Conservation (phyloP, 805 yeast species). For the Candida lessepsii region DNA sequence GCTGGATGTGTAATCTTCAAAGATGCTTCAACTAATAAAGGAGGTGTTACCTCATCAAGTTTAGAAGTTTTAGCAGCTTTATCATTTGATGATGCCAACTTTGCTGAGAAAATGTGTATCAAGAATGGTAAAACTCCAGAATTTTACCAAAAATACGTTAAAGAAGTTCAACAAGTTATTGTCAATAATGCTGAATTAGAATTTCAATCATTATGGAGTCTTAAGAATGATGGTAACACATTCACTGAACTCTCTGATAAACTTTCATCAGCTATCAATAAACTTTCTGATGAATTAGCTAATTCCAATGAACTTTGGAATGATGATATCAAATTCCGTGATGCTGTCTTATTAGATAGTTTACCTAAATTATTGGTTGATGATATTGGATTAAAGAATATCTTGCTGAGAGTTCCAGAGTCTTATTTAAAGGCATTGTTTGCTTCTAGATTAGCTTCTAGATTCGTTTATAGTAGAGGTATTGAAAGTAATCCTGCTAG, state of each 20-base stretch:
- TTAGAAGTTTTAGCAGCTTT: slow-evolving; percentile 93
- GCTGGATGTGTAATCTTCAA: slow-evolving; percentile 88
- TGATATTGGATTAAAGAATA: slow-evolving; percentile 62
- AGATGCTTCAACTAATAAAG: slow-evolving; percentile 96
- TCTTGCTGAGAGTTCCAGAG: slow-evolving; percentile 78
- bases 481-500: slow-evolving; percentile 76
- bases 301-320: slow-evolving; percentile 80
- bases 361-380: slow-evolving; percentile 71
- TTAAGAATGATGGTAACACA: slow-evolving; percentile 61
- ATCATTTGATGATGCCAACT: slow-evolving; percentile 82
- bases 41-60: slow-evolving; percentile 97
- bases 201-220: slow-evolving; percentile 83
- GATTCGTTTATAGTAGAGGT: slow-evolving; percentile 82
- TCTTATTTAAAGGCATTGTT: slow-evolving; percentile 85
- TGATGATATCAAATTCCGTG: slow-evolving; percentile 73
- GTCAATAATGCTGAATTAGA: slow-evolving; percentile 78
- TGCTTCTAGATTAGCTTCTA: slow-evolving; percentile 80
- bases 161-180: slow-evolving; percentile 75
- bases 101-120: slow-evolving; percentile 76
- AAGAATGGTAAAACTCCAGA: slow-evolving; percentile 54
- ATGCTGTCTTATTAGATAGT: slow-evolving; percentile 70
- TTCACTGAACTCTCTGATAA: slow-evolving; percentile 74
- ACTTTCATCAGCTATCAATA: slow-evolving; percentile 78
- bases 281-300: slow-evolving; percentile 81
- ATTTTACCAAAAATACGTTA: slow-evolving; percentile 81